phyloP scores from a whole-genome alignment of 2,329 filamentous ascomycete genomes.

The Aspergillus sp. region DNA sequence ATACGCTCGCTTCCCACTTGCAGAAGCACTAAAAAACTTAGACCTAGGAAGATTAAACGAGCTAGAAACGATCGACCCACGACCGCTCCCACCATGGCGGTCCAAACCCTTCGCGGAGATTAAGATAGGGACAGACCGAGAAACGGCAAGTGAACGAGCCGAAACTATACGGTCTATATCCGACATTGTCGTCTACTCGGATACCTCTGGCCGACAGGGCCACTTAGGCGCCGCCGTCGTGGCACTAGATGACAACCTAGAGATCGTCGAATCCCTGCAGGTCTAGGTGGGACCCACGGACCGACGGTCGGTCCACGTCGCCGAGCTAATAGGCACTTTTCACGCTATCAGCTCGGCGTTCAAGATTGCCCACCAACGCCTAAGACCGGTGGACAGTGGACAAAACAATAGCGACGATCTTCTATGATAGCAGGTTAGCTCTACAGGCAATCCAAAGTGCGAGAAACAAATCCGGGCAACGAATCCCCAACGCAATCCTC shows the following conservation, averaged over 20 bases:
- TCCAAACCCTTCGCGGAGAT: constrained; percentile 27
- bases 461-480: constrained; percentile 25
- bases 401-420: constrained; percentile 22
- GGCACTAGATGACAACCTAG: background rate
- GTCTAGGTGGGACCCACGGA: constrained; percentile 19
- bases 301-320: constrained; percentile 28
- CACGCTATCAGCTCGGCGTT: constrained; percentile 24
- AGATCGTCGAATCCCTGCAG: background rate
- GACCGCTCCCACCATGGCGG: constrained; percentile 27
- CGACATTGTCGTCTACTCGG: constrained; percentile 24
- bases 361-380: constrained; percentile 12
- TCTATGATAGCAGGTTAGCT: constrained; percentile 26
- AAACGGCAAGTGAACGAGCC: constrained; percentile 24
- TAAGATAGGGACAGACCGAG: constrained; percentile 28
- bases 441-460: constrained; percentile 25
- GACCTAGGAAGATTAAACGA: background rate
- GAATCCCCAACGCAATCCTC: constrained; percentile 25
- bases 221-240: constrained; percentile 23
- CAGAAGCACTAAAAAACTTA: constrained; percentile 12
- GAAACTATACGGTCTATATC: constrained; percentile 16
- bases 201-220: constrained; percentile 24
- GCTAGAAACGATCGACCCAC: constrained; percentile 32
- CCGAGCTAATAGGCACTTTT: constrained; percentile 29
- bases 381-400: background rate
- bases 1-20: constrained; percentile 26